Base-by-base conservation (phyloP, 345 rosid genomes). In the Arabis hirsuta region DNA sequence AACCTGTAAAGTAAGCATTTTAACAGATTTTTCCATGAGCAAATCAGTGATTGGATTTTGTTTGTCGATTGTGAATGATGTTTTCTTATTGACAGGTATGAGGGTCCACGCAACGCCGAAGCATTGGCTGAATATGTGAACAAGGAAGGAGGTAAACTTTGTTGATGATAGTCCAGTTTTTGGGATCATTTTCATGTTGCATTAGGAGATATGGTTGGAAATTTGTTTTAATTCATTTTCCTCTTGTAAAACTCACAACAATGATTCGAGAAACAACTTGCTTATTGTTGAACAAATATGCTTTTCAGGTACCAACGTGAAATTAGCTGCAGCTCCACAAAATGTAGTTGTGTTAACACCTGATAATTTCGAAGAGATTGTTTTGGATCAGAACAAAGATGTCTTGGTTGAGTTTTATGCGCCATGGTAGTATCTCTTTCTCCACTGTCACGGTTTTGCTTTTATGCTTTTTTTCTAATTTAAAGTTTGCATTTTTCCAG, bases 401-500 rank as follows among this genome's bases (percentile, higher is more conserved):
- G 98, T 96, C 38, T 71, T 96, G 81, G 91, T 96, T 76, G 99
- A 96, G 81, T 92, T 96, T 80, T 96, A 96, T 77, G 99, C 98
- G 22, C 99, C 99, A 52, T 96, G 98, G 99, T 95, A 70, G 76
- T 84, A 64, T 43, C 50, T 61, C 56, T 27, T 59, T 13, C 44
- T 38, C 3, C 54, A 22, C 52, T 12, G 22, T 48, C 13, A 48
- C 55, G 43, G 41, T 55, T 59, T 65, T 59, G 69, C 64, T 72
- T 66, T 60, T 27, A 4, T 56, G 39, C 16, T 58, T 39, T 71
- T 71, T 29, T 79, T 48, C 46, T 66, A 41, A 52, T 48, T 65
- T 32, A 4, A 44, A 41, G 39, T 76, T 47, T 71, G 46, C 63
- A 69, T 78, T 54, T 54, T 77, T 48, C 56, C 84, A 95, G 99